phyloP scores from a whole-genome alignment of 2,329 filamentous ascomycete genomes.

The Aspergillus sp. region DNA sequence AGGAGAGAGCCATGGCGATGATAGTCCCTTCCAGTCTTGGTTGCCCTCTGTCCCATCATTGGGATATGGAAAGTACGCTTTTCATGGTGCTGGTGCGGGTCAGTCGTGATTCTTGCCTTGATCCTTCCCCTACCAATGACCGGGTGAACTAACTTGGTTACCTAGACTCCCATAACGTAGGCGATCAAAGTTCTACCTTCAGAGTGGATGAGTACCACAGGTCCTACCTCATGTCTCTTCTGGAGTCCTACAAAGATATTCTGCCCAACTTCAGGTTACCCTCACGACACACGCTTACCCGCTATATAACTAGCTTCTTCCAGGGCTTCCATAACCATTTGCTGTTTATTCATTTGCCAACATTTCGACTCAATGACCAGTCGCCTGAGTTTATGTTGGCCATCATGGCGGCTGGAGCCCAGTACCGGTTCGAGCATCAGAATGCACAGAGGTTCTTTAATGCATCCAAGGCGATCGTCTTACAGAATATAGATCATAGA shows the following conservation, averaged over 20 bases:
- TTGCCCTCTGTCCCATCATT: conserved; percentile 5
- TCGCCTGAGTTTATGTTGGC: not conserved
- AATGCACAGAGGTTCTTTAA: not conserved
- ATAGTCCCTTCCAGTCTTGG: conserved; percentile 5
- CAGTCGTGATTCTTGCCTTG: not conserved
- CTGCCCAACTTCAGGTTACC: not conserved
- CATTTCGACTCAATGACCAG: not conserved
- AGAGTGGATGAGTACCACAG: not conserved
- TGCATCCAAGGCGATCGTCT: not conserved
- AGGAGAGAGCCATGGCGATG: not conserved
- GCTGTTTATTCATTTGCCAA: not conserved
- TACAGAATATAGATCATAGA: not conserved
- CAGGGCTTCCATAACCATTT: not conserved
- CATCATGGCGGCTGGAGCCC: not conserved
- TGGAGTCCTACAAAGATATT: not conserved
- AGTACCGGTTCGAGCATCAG: not conserved
- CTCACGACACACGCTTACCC: not conserved
- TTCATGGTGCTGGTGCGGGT: not conserved
- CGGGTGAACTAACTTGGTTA: no score
- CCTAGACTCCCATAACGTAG: not conserved
- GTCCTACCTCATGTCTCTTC: not conserved
- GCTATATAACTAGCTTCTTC: not conserved
- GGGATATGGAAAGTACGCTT: not conserved
- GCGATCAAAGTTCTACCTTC: not conserved
- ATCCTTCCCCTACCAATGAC: no score